A percentile compares a stretch with the other conserved stretches of the same genome.
These are phyloP conservation scores for Euptelea pleiosperma DNA, from an alignment of 164 flowering plant species.

Conservation along the genomic window DNA sequence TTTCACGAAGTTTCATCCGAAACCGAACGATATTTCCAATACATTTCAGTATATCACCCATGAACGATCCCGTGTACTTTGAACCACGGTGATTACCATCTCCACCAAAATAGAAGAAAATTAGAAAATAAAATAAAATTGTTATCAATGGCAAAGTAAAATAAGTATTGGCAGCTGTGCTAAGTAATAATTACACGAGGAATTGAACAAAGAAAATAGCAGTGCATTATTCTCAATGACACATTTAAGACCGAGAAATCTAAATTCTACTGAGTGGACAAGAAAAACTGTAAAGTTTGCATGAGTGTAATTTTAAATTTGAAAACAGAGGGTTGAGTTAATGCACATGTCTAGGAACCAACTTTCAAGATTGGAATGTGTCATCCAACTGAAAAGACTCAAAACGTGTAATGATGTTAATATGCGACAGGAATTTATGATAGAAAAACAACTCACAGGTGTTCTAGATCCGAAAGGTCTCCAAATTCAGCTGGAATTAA, in stretches of 20 bases:
- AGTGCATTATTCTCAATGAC: neutral
- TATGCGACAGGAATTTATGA: neutral
- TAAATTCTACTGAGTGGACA: neutral
- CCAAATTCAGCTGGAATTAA: conserved; percentile 71
- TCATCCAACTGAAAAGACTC: neutral
- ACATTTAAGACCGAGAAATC: neutral
- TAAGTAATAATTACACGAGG: neutral
- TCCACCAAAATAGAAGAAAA: neutral
- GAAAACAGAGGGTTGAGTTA: neutral
- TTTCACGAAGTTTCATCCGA: too few relatives aligned
- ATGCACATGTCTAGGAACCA: too few relatives aligned
- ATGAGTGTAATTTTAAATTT: neutral
- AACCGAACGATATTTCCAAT: too few relatives aligned
- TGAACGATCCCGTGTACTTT: too few relatives aligned
- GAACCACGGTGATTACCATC: neutral
- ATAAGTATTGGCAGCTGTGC: neutral
- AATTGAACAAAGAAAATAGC: neutral
- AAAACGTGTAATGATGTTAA: neutral
- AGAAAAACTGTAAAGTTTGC: too few relatives aligned
- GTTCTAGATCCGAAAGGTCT: conserved; percentile 50
- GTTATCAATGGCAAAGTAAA: neutral
- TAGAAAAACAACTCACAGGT: conserved; percentile 52
- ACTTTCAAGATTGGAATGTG: neutral
- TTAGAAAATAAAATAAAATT: neutral
- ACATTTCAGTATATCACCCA: too few relatives aligned